These are phyloP conservation scores for Physcomitrellopsis africana DNA, from an alignment of 225 moss, liverwort and hornwort species.

Conservation along the genomic window DNA sequence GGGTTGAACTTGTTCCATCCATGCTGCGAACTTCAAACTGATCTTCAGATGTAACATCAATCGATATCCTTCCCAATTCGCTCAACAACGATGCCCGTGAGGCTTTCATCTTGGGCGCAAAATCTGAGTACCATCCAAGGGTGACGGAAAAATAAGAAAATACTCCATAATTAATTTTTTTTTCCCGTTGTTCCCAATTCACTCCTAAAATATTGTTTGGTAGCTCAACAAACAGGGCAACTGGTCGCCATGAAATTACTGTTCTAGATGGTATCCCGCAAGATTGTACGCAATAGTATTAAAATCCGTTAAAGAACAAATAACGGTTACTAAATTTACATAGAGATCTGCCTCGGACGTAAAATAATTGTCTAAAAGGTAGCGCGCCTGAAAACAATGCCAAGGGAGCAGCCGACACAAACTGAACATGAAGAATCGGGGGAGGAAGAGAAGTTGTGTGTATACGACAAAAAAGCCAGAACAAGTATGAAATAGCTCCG, in stretches of 20 bases:
- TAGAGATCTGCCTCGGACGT: not conserved
- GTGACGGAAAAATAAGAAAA: constrained; percentile 18
- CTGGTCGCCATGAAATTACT: constrained; percentile 4
- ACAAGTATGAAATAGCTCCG: not conserved
- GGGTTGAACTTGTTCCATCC: constrained; percentile 86
- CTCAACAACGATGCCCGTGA: constrained; percentile 42
- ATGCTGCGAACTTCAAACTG: constrained; percentile 82
- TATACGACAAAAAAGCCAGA: not conserved
- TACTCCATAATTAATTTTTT: not conserved
- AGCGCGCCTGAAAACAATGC: not conserved
- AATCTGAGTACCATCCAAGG: constrained; percentile 38
- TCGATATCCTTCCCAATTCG: constrained; percentile 47
- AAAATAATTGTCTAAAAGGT: not conserved
- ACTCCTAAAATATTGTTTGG: not conserved
- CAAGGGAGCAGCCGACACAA: not conserved
- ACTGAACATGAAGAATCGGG: not conserved
- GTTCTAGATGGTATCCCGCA: not conserved
- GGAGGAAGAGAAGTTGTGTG: not conserved
- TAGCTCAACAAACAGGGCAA: not conserved
- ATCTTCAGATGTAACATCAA: constrained; percentile 63
- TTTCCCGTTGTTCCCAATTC: not conserved
- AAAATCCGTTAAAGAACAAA: not conserved
- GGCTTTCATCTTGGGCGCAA: constrained; percentile 57
- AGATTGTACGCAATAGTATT: not conserved
- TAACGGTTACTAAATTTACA: not conserved